These are phyloP conservation scores for Candida montana DNA, from an alignment of 805 yeast genomes.

Conservation along the genomic window DNA sequence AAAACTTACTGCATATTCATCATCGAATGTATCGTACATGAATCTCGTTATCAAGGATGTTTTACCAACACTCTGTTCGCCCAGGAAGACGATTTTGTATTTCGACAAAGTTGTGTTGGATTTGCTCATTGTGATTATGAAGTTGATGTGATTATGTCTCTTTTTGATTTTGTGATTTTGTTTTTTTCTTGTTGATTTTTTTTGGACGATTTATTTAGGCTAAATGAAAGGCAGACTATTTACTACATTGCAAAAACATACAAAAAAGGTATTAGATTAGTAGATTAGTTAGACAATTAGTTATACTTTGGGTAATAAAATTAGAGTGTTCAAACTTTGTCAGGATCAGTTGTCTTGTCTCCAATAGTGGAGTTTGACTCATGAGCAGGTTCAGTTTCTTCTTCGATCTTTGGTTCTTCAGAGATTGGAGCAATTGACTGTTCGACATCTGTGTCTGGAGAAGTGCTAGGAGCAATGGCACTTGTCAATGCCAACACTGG, in stretches of 20 bases:
- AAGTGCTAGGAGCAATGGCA: not conserved
- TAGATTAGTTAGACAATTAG: no score
- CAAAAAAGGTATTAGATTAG: no score
- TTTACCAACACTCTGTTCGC: slow-evolving; percentile 89
- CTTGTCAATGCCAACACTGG: slow-evolving; percentile 1
- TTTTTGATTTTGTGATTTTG: not conserved
- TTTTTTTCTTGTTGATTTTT: not conserved
- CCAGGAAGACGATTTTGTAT: slow-evolving; percentile 88
- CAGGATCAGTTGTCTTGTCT: no score
- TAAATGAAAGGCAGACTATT: no score
- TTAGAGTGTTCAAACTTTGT: no score
- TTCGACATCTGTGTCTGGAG: slow-evolving; percentile 3
- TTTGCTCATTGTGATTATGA: slow-evolving; percentile 18
- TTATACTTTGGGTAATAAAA: no score
- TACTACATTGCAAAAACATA: no score
- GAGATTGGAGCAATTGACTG: not conserved
- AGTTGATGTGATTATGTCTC: not conserved
- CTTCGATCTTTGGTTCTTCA: not conserved
- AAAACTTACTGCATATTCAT: slow-evolving; percentile 62
- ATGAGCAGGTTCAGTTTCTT: not conserved
- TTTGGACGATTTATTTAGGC: not conserved
- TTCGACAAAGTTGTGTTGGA: slow-evolving; percentile 39
- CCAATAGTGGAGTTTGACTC: slow-evolving; percentile 1
- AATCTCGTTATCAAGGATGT: slow-evolving; percentile 94
- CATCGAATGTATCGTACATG: slow-evolving; percentile 96